Base-by-base conservation (phyloP, 805 yeast species). In the Wickerhamomyces rabaulensis region DNA sequence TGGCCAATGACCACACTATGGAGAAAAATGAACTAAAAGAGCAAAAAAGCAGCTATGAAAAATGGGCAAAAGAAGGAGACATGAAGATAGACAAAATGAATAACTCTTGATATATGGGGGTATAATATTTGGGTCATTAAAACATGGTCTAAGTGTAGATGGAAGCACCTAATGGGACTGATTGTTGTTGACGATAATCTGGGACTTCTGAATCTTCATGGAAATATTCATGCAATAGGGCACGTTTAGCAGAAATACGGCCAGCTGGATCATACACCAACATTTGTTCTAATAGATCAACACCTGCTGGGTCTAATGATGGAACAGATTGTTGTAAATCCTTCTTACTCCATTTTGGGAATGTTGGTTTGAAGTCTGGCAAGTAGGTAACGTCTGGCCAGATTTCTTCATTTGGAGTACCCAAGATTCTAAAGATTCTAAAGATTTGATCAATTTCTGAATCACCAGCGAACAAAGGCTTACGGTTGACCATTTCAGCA, bases 361-460 rank as follows among this genome's bases (percentile, higher is more conserved):
- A 89, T 17, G 95, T 86, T 41, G 92, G 81, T 67, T 90, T 90
- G 71, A 84, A 94, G 68, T 94, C 97, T 16, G 97, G 97, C 64
- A 94, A 73, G 51, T 85, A 79, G 39, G 84, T 78, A 40, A 94
- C 95, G 54, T 91, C 96, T 8, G 98, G 97, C 99, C 99, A 94
- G 17, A 78, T 73, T 43, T 87, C 87, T 64, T 89, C 97, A 51
- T 79, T 86, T 40, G 99, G 99, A 3, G 98, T 92, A 17, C 99
- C 99, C 68, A 94, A 75, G 45, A 87, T 74, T 53, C 96, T 78
- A 69, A 94, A 94, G 49, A 94, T 94, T 66, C 94, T 78, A 73
- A 91, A 91, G 54, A 94, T 87, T 69, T 94, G 97, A 65, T 94
- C 99, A 61, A 94, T 95, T 65, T 94, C 99, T 10, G 96, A 89